Evolutionary conservation across 176 grass and related monocot species (phyloP).

Genomic region (Oryza longistaminata): DNA sequence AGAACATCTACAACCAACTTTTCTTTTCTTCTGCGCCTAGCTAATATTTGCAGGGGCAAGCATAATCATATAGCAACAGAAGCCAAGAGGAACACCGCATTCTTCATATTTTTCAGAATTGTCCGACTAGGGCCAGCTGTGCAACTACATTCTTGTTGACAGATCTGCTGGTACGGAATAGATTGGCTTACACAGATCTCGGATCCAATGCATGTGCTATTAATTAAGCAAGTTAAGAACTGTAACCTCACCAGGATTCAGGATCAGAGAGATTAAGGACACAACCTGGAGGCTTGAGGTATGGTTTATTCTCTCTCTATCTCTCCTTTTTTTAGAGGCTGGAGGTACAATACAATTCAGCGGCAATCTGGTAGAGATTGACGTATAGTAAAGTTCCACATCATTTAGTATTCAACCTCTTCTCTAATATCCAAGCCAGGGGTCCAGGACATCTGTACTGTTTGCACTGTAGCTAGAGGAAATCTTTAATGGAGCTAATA

Average conservation of each 20-base stretch:
- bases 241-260: neutral
- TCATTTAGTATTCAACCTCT: neutral
- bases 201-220: constrained; percentile 27
- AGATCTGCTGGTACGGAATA: neutral
- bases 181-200: neutral
- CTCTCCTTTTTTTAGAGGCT: neutral
- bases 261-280: too few species aligned
- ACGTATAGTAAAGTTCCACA: neutral
- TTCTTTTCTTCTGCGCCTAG: neutral
- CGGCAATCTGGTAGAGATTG: neutral
- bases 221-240: neutral
- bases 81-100: neutral
- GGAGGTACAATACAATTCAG: neutral
- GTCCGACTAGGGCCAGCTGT: too few species aligned
- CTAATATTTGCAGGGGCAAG: neutral
- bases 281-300: too few species aligned
- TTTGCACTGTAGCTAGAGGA: neutral
- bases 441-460: neutral
- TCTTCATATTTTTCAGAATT: neutral
- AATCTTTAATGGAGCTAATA: neutral
- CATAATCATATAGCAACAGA: neutral
- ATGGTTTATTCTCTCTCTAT: neutral
- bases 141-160: neutral
- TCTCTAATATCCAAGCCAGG: neutral
- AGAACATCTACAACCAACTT: neutral